Evolutionary conservation across 768 basidiomycete species (phyloP).

Genomic region (Pisolithus albus): DNA sequence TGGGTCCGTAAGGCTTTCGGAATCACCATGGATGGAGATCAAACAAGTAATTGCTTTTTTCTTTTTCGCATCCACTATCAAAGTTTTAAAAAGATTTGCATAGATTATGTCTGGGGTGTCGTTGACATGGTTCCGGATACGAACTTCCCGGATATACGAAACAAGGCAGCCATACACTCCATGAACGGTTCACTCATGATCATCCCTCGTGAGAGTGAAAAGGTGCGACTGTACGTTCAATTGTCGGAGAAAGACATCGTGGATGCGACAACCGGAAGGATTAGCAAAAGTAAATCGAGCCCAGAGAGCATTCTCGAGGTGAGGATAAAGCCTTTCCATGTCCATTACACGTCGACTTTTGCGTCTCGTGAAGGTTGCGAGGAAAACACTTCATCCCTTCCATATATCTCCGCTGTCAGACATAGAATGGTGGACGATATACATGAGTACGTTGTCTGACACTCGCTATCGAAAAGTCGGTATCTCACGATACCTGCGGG

Average conservation of each 20-base stretch:
- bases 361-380: conserved; percentile 28
- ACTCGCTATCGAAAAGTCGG: neutral
- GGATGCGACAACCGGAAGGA: conserved; percentile 32
- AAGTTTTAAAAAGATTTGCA: too few species aligned
- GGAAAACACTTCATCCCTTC: conserved; percentile 36
- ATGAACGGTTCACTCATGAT: conserved; percentile 43
- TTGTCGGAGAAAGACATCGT: conserved; percentile 35
- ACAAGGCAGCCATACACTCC: conserved; percentile 44
- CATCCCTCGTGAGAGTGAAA: conserved; percentile 44
- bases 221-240: conserved; percentile 47
- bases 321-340: neutral
- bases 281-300: conserved; percentile 34
- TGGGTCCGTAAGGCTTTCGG: too few species aligned
- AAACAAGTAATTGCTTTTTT: too few species aligned
- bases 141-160: conserved; percentile 50
- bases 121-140: conserved; percentile 42
- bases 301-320: conserved; percentile 36
- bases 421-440: conserved; percentile 42
- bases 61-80: too few species aligned
- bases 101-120: conserved; percentile 40
- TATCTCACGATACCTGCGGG: neutral
- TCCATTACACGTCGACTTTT: neutral
- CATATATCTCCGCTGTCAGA: conserved; percentile 23
- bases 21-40: too few species aligned
- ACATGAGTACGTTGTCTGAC: conserved; percentile 32